Evolutionary conservation across 495 filamentous ascomycete genomes (phyloP).

Genomic region (Cercophora scortea): DNA sequence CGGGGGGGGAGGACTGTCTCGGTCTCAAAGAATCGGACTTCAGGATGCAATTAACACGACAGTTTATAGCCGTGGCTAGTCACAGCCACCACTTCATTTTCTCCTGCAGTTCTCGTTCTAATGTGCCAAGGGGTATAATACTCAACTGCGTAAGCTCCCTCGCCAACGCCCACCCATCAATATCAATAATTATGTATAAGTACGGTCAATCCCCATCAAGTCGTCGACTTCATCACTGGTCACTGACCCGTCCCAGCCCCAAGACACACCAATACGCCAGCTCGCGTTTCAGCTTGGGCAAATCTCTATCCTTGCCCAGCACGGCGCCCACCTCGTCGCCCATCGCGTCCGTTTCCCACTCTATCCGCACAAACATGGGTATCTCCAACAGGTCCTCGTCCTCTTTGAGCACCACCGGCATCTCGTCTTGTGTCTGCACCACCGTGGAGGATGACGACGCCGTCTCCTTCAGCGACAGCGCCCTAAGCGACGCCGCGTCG

Average conservation of each 20-base stretch:
- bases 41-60: no score
- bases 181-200: neutral
- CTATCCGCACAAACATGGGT: slow-evolving; percentile 82
- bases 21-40: no score
- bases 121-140: no score
- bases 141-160: no score
- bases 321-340: slow-evolving; percentile 50
- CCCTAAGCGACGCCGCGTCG: neutral
- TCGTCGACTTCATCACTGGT: neutral
- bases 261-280: slow-evolving; percentile 93
- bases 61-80: no score
- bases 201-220: neutral
- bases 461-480: neutral
- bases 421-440: no score
- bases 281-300: slow-evolving; percentile 55
- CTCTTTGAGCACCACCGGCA: slow-evolving; percentile 36
- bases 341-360: slow-evolving; percentile 78
- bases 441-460: slow-evolving; percentile 4
- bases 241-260: slow-evolving; percentile 68
- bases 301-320: slow-evolving; percentile 29
- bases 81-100: no score
- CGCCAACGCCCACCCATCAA: no score
- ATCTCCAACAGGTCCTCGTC: slow-evolving; percentile 93
- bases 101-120: no score
- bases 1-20: no score